Base-by-base conservation (phyloP, 2,329 filamentous ascomycete species). In the Epichloe brachyelytri region DNA sequence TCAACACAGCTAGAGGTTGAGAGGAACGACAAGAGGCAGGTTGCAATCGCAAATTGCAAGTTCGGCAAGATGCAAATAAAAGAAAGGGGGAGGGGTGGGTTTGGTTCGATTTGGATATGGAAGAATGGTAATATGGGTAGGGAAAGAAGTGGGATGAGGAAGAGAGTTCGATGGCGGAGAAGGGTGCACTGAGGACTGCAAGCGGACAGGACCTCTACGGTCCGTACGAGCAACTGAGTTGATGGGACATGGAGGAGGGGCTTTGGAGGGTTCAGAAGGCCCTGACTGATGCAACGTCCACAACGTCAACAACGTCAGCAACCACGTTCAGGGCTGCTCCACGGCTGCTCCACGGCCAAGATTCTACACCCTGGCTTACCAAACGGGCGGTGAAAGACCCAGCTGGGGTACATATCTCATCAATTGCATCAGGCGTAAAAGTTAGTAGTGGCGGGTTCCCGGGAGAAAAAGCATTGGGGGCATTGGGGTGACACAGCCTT, bases 391-490 rank as follows among this genome's bases (percentile, higher is more conserved):
- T 30, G 26, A 30, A 30, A 10, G 26, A 30, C 8, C 3, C 3
- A 30, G 26, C 26, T 10, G 26, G 26, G 26, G 3, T 10, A 22
- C 22, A 22, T 22, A 10, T 30, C 26, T 30, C 43, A 44, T 19
- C 26, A 34, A 19, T 11, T 44, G 22, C 22, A 4, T 30, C 30
- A 14, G 26, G 20, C 22, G 20, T 8, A 30, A 0, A n/a, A 14
- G 20, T 22, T 22, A 3, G 20, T 7, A 30, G 10, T 22, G 30
- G 45, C 19, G 40, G 43, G 40, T 11, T 26, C 5, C 11, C 20
- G 41, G 17, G 22, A 49, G 30, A 36, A 54, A 56, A 57, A 56
- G 43, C 53, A 51, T 57, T 57, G 56, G 56, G 56, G 54, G 43
- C 53, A 51, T 57, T 57, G 56, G 56, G 55, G 54, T 50, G 48